Conservation (phyloP, 106 monocot species). For the Iris macrosiphon region DNA sequence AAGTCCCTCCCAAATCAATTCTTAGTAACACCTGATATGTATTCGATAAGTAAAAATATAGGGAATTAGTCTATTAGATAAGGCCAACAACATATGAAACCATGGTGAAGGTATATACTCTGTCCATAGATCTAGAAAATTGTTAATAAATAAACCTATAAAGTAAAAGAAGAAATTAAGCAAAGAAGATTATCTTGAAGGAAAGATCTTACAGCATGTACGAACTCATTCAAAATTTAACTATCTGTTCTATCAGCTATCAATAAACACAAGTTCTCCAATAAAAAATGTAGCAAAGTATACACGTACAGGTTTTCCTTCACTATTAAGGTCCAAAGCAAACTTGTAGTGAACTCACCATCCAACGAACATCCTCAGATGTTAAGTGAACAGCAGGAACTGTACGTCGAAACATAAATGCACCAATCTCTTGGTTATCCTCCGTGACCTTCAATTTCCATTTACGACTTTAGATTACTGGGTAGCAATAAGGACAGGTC, state of each 20-base stretch:
- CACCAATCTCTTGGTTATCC: conserved; percentile 97
- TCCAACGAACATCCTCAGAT: conserved; percentile 91
- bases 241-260: not conserved
- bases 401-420: conserved; percentile 95
- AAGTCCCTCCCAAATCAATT: no score
- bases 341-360: conserved; percentile 45
- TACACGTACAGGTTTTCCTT: not conserved
- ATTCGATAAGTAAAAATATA: no score
- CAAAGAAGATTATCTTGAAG: no score
- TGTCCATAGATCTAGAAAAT: no score
- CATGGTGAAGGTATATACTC: no score
- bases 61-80: no score
- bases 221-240: not conserved
- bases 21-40: no score
- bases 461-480: not conserved
- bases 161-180: no score
- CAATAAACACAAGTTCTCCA: not conserved
- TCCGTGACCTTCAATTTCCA: conserved; percentile 76
- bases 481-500: not conserved
- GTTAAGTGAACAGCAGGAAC: conserved; percentile 84
- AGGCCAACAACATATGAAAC: no score
- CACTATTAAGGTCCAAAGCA: not conserved
- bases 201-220: not conserved
- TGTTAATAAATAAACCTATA: no score
- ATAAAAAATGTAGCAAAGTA: not conserved